Conservation (phyloP, 306 rosid genomes). For the Cucurbita moschata region DNA sequence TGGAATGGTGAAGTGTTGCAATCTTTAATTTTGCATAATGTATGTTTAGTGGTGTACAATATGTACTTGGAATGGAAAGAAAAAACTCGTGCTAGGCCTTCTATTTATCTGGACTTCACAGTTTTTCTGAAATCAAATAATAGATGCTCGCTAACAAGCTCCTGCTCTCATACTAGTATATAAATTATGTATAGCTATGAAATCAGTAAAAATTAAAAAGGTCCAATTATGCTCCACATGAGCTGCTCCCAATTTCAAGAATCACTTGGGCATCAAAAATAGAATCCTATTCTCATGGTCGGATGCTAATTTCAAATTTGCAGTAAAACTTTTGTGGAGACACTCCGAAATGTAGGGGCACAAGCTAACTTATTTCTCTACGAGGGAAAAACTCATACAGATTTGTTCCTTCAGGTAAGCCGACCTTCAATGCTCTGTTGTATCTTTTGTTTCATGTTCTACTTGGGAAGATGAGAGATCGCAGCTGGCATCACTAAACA, state of each 20-base stretch:
- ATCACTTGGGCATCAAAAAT: neutral
- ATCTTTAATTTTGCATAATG: neutral
- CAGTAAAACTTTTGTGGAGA: slow-evolving; percentile 53
- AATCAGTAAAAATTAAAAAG: neutral
- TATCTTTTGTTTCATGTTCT: neutral
- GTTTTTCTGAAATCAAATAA: neutral
- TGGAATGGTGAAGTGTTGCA: neutral
- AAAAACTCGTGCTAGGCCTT: neutral
- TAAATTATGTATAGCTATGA: neutral
- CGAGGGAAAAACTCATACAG: slow-evolving; percentile 88
- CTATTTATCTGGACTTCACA: neutral
- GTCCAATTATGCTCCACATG: neutral
- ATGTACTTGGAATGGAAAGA: neutral
- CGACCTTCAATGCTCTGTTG: neutral
- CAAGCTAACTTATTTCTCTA: slow-evolving; percentile 50
- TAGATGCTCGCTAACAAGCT: neutral
- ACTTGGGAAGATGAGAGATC: neutral
- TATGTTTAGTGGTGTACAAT: neutral
- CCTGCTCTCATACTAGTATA: neutral
- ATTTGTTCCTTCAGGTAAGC: slow-evolving; percentile 85
- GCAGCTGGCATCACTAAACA: neutral
- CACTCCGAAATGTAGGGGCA: slow-evolving; percentile 53
- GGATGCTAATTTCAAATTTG: slow-evolving; percentile 16
- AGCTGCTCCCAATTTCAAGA: neutral
- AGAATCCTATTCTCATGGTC: neutral